These are phyloP conservation scores for Fusarium decemcellulare DNA, from an alignment of 2,329 filamentous ascomycete species.

Conservation along the genomic window DNA sequence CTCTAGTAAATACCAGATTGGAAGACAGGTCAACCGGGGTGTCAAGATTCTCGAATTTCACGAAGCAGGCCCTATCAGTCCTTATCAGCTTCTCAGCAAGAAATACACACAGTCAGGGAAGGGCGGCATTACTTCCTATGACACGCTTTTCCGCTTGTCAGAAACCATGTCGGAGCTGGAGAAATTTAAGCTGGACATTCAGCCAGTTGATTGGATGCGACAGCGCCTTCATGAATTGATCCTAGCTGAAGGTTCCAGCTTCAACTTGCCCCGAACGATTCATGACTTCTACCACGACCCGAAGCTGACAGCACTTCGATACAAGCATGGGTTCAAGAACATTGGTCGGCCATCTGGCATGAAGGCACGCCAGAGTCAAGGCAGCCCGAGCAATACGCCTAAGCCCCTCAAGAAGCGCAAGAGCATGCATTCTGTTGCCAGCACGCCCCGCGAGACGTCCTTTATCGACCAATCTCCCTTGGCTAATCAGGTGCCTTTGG, in stretches of 20 bases:
- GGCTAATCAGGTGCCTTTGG: constrained; percentile 27
- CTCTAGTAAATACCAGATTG: constrained; percentile 66
- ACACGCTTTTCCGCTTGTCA: constrained; percentile 69
- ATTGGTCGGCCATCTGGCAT: constrained; percentile 69
- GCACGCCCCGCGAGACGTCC: constrained; percentile 48
- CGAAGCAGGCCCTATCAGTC: constrained; percentile 64
- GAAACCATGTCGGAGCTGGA: constrained; percentile 68
- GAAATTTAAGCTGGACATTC: constrained; percentile 67
- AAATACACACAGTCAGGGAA: constrained; percentile 60
- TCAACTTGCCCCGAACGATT: constrained; percentile 65
- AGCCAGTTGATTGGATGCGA: constrained; percentile 69
- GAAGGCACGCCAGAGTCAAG: constrained; percentile 51
- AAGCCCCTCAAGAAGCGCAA: constrained; percentile 53
- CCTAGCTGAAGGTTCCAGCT: constrained; percentile 58
- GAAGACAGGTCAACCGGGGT: constrained; percentile 70
- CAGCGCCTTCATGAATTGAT: constrained; percentile 69
- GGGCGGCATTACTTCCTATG: constrained; percentile 64
- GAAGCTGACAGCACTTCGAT: constrained; percentile 64
- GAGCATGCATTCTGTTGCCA: constrained; percentile 48
- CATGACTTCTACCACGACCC: constrained; percentile 70
- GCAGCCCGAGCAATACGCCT: constrained; percentile 43
- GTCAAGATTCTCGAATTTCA: constrained; percentile 67
- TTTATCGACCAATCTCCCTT: constrained; percentile 48
- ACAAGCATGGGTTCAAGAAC: constrained; percentile 69
- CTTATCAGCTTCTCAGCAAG: constrained; percentile 70